These are phyloP conservation scores for Actinomucor elegans DNA, from an alignment of 371 early-diverging fungal species.

Conservation along the genomic window DNA sequence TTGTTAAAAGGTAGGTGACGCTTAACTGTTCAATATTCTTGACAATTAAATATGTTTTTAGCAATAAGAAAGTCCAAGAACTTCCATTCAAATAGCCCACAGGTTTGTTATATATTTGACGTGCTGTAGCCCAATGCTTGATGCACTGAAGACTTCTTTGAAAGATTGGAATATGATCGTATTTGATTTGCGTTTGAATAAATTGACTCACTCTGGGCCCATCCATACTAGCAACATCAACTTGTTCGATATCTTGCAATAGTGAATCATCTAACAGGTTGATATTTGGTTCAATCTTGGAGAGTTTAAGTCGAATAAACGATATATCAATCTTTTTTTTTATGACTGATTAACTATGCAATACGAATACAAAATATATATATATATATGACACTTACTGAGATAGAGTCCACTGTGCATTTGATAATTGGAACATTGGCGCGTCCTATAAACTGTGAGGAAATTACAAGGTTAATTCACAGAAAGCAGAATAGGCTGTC, in stretches of 20 bases:
- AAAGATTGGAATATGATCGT: conserved; percentile 14
- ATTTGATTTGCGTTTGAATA: conserved; percentile 15
- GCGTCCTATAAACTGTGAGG: conserved; percentile 8
- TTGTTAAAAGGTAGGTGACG: conserved; percentile 5
- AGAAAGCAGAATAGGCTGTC: too few relatives aligned
- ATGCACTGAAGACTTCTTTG: conserved; percentile 25
- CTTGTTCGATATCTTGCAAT: conserved; percentile 23
- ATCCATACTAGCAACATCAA: conserved; percentile 37
- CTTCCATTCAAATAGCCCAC: conserved; percentile 42
- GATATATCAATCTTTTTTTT: conserved; percentile 34
- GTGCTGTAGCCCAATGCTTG: conserved; percentile 38
- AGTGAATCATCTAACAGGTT: conserved; percentile 31
- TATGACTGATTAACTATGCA: not conserved
- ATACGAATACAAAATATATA: too few relatives aligned
- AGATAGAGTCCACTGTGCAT: conserved; percentile 32
- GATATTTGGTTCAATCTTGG: conserved; percentile 11
- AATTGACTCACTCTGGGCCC: conserved; percentile 41
- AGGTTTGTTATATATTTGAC: conserved; percentile 37
- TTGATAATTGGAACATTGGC: conserved; percentile 44
- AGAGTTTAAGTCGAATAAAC: conserved; percentile 30
- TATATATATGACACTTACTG: conserved; percentile 25
- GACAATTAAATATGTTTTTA: conserved; percentile 28
- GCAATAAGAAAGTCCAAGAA: conserved; percentile 32
- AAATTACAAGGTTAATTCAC: too few relatives aligned
- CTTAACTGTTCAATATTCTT: not conserved